Evolutionary conservation across 2,329 filamentous ascomycete species (phyloP).

Genomic region (Sordariomycetes sp.): DNA sequence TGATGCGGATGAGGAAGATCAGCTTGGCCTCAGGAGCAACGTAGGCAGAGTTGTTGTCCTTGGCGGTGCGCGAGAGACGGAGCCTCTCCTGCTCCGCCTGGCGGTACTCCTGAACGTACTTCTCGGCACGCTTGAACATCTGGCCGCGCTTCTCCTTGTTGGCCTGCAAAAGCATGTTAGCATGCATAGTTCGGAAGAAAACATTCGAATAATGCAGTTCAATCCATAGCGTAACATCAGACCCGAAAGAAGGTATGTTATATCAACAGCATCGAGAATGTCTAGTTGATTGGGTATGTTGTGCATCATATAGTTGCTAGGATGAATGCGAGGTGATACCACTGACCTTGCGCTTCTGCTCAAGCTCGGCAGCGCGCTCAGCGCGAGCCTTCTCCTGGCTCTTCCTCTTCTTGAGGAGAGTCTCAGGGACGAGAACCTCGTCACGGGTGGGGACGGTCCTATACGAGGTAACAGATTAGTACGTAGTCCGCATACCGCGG

Average conservation of each 20-base stretch:
- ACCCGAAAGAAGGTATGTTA: constrained; percentile 96
- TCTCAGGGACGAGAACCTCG: constrained; percentile 96
- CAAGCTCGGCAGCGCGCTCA: constrained; percentile 62
- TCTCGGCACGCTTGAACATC: constrained; percentile 99
- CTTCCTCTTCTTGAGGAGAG: constrained; percentile 99
- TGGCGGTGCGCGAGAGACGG: constrained; percentile 77
- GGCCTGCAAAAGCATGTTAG: constrained; percentile 47
- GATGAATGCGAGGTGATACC: constrained; percentile 8
- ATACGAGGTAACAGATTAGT: constrained; percentile 60
- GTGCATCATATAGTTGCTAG: constrained; percentile 63
- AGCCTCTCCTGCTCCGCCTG: constrained; percentile 98
- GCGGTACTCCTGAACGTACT: constrained; percentile 99
- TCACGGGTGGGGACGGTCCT: constrained; percentile 89
- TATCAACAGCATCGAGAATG: constrained; percentile 94
- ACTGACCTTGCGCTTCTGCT: constrained; percentile 86
- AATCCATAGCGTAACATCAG: constrained; percentile 46
- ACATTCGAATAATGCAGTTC: constrained; percentile 4
- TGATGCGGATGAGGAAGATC: constrained; percentile 97
- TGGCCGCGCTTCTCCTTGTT: constrained; percentile 97
- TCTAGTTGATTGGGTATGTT: constrained; percentile 69
- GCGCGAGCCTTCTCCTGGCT: constrained; percentile 98
- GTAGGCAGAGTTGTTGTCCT: constrained; percentile 87
- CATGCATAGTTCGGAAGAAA: constrained; percentile 1
- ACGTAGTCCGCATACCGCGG: constrained; percentile 55
- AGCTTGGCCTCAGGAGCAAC: constrained; percentile 91